Evolutionary conservation across 2,329 filamentous ascomycete genomes (phyloP).

Genomic region (Colletotrichum eremochloae): DNA sequence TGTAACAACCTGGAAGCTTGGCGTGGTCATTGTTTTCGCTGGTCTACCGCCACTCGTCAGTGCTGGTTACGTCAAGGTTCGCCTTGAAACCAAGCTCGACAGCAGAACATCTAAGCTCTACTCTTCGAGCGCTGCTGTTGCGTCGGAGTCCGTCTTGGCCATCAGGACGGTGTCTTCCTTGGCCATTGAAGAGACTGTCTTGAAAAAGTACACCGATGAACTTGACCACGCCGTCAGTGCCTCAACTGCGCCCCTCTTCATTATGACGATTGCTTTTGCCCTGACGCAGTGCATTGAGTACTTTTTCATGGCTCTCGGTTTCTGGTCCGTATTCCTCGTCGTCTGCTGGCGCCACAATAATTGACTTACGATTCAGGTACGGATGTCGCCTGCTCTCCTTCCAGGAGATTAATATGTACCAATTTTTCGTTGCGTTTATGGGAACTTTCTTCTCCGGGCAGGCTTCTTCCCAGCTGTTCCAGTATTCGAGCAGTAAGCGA

Average conservation of each 20-base stretch:
- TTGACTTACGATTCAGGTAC: constrained; percentile 45
- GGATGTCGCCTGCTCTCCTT: constrained; percentile 54
- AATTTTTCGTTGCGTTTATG: constrained; percentile 66
- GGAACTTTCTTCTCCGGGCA: constrained; percentile 62
- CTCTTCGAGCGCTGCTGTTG: constrained; percentile 56
- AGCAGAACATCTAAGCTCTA: constrained; percentile 51
- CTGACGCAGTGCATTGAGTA: constrained; percentile 55
- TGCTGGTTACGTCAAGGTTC: constrained; percentile 55
- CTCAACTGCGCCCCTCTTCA: constrained; percentile 50
- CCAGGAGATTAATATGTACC: constrained; percentile 55
- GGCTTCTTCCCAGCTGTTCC: constrained; percentile 56
- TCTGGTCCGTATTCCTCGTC: constrained; percentile 49
- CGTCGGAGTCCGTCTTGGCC: constrained; percentile 57
- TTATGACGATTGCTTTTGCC: constrained; percentile 54
- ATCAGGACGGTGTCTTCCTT: constrained; percentile 59
- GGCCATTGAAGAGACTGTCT: constrained; percentile 54
- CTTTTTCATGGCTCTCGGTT: constrained; percentile 57
- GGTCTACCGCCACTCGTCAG: constrained; percentile 54
- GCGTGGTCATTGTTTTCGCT: constrained; percentile 61
- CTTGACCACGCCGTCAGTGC: constrained; percentile 48
- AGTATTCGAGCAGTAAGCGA: constrained; percentile 60
- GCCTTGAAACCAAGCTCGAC: constrained; percentile 57
- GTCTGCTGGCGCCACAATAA: background rate
- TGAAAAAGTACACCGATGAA: constrained; percentile 50
- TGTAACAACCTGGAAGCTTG: constrained; percentile 62